Conservation (phyloP, 805 yeast genomes). For the Wickerhamiella australiensis region DNA sequence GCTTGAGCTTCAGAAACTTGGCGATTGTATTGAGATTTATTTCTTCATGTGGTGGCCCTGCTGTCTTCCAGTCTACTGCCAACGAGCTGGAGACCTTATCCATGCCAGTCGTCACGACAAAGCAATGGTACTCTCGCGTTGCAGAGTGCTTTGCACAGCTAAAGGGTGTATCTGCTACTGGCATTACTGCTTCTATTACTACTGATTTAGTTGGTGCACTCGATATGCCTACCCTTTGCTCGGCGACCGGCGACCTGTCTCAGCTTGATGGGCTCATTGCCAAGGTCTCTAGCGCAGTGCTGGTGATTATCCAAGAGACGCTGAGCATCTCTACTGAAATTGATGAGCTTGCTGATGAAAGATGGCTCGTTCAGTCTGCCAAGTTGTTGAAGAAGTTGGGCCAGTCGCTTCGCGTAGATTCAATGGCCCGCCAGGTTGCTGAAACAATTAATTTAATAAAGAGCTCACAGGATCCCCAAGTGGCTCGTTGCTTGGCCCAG, state of each 20-base stretch:
- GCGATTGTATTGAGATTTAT: background rate
- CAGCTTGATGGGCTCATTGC: conserved; percentile 33
- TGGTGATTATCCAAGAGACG: conserved; percentile 54
- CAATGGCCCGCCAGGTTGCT: conserved; percentile 30
- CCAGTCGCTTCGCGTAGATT: conserved; percentile 33
- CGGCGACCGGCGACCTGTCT: background rate
- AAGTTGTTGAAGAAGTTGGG: conserved; percentile 33
- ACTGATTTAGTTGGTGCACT: background rate
- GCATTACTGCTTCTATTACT: background rate
- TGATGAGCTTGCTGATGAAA: conserved; percentile 22
- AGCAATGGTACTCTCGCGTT: background rate
- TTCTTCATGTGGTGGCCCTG: background rate
- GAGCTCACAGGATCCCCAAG: background rate
- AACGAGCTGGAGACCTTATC: background rate
- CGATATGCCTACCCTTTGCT: background rate
- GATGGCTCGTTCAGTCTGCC: conserved; percentile 52
- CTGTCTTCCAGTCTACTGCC: background rate
- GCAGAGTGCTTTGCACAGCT: background rate
- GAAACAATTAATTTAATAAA: background rate
- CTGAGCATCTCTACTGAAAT: conserved; percentile 19
- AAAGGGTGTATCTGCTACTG: background rate
- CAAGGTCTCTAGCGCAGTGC: conserved; percentile 42
- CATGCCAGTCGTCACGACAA: background rate
- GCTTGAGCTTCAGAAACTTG: background rate
- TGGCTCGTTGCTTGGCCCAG: conserved; percentile 22